Evolutionary conservation across 495 filamentous ascomycete genomes (phyloP).

Genomic region (Acidomyces sp.): DNA sequence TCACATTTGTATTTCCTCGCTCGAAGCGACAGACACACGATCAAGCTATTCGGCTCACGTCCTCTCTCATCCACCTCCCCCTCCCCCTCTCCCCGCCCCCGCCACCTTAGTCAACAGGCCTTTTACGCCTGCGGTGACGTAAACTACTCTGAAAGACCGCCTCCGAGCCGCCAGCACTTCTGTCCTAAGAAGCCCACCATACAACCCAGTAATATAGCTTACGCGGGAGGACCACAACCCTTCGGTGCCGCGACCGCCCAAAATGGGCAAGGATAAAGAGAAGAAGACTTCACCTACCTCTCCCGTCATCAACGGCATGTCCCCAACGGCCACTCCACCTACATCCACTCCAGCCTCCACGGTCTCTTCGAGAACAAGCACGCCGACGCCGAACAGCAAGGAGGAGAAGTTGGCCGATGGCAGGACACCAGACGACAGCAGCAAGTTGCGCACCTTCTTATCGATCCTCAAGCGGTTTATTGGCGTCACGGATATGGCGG

Average conservation of each 20-base stretch:
- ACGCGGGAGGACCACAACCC: neutral
- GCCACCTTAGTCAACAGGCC: too few species aligned
- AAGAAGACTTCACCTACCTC: neutral
- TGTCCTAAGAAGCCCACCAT: neutral
- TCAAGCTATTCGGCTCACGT: too few species aligned
- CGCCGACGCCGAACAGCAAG: neutral
- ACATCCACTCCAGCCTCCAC: neutral
- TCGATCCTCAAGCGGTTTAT: conserved; percentile 81
- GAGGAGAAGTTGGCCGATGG: conserved; percentile 30
- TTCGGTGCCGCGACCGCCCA: neutral
- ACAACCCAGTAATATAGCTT: too few species aligned
- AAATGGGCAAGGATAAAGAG: neutral
- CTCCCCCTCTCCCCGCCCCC: too few species aligned
- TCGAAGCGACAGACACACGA: too few species aligned
- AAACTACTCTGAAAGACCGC: too few species aligned
- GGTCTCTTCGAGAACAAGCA: neutral
- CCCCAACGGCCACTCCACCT: neutral
- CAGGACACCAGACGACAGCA: conserved; percentile 62
- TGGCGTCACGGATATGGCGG: conserved; percentile 86
- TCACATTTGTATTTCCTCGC: too few species aligned
- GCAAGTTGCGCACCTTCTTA: conserved; percentile 72
- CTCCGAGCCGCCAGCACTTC: too few species aligned
- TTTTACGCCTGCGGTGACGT: too few species aligned
- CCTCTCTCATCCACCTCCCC: too few species aligned
- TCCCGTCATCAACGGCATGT: neutral